Base-by-base conservation (phyloP, 345 rosid genomes). In the Syzygium aromaticum region DNA sequence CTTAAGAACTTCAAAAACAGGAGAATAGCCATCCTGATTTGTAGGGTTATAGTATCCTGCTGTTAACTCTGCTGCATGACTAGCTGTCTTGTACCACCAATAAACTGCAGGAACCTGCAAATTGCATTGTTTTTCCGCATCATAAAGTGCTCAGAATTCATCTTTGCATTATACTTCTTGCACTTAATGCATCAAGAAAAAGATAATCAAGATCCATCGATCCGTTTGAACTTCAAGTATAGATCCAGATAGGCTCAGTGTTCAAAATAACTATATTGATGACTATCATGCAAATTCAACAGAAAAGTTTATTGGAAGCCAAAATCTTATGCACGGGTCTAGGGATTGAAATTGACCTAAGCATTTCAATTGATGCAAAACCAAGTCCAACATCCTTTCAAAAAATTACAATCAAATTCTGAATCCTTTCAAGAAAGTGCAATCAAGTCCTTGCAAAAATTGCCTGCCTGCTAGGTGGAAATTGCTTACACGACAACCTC, bases 61-160 rank as follows among this genome's bases (percentile, higher is more conserved):
- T 30, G 98, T 95, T 86, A 95, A 90, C 88, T 97, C 99, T 63
- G 98, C 97, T 57, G 98, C 97, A 90, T 97, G 99, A 89, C 99
- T 97, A 51, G 95, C 87, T 86, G 98, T 92, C 91, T 92, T 96
- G 92, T 95, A 95, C 92, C 98, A 96, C 99, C 99, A 97, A 90
- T 94, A 94, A 89, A 96, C 90, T 38, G 96, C 95, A 87, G 99
- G 99, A 90, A 97, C 91, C 99, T 97, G 93, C 90, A 91, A 28
- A 88, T 85, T 67, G 64, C 80, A 88, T 82, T 63, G 46, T 33
- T 52, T 46, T 23, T 67, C 51, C 77, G 83, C 43, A 16, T 64
- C 38, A 64, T 38, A 73, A 73, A 40, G 23, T 38, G 80, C 80
- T 73, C 80, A 73, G 22, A 22, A 33, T 85, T 51, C 17, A 59